Base-by-base conservation (phyloP, 805 yeast genomes). In the Monosporozyma yasuniensis region DNA sequence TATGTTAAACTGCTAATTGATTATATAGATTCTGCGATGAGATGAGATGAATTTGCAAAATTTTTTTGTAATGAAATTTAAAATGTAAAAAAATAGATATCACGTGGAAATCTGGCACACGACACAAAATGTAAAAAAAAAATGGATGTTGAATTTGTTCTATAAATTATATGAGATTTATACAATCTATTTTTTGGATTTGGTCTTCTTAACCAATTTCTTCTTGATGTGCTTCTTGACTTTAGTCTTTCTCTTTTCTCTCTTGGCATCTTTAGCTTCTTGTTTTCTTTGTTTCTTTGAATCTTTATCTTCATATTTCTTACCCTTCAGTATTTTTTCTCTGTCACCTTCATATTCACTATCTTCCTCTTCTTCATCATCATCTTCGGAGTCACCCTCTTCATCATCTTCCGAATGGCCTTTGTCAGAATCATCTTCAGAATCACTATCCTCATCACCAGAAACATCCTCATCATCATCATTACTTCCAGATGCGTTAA, bases 221-320 rank as follows among this genome's bases (percentile, higher is more conserved):
- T 87, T 87, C 71, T 87, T 87, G 30, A 84, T 67, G 66, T 83
- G 84, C 64, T 88, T 88, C 66, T 87, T 87, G 78, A 88, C 80
- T 64, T 88, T 88, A 6, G 79, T 80, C 60, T 84, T 80, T 50
- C 96, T 75, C 69, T 84, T 86, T 59, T 87, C 95, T 58, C 81
- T 79, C 47, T 84, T 82, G 9, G 80, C 84, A 39, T 81, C 88
- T 61, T 85, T 88, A n/a, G 83, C 82, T 41, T 78, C 80, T 59
- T 80, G 79, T 64, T 88, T 86, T 50, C 95, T 76, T 47, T 75
- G 79, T 61, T 81, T 84, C 66, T 87, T 88, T 11, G 72, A 78
- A 42, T 87, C 90, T 67, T 87, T 81, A 65, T 89, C 87, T 58
- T 87, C 84, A 62, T 76, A 74, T 62, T 83, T 86, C 66, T 91